Base-by-base conservation (phyloP, 176 grass and related monocot genomes). In the Dendrocalamus sinicus region DNA sequence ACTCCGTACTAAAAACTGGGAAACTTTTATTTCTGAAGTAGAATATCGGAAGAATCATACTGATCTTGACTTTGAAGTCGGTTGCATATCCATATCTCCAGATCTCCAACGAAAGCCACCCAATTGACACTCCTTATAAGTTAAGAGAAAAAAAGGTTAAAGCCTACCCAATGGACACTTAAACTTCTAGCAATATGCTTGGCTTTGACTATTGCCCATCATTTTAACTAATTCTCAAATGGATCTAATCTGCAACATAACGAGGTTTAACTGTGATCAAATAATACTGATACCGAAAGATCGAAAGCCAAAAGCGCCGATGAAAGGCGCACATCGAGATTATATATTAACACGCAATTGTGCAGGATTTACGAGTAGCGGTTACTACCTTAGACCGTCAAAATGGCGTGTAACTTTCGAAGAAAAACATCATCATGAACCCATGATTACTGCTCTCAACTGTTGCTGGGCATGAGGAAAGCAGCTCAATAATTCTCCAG, bases 1-100 rank as follows among this genome's bases (percentile, higher is more conserved):
- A 22, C 54, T 22, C 7, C 12, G 32, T 50, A 81, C 52, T 24
- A 41, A 65, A 58, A 57, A 50, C 39, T 60, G 16, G 61, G 45
- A 77, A 30, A 61, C 57, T n/a, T 81, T 12, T 11, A 46, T 46
- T 78, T 90, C 14, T 20, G 17, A 10, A 64, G 35, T 26, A 84
- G 67, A 72, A 65, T 55, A 82, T 77, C 55, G 19, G 55, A 86
- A 81, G 88, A 44, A 82, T 86, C 71, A 77, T 53, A 60, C 20
- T 35, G 72, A 77, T 82, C 62, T 85, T 89, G 78, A 86, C 88
- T 86, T 82, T 72, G 57, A 46, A 86, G 22, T 77, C 37, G 66
- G 72, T 78, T 67, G 81, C 68, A 23, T 24, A 15, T 9, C 3
- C 43, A 75, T 65, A 71, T n/a, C 44, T 40, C 47, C 50, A 28